Evolutionary conservation across 1,139 yeast genomes (phyloP).

Genomic region (Taphrina sp.): DNA sequence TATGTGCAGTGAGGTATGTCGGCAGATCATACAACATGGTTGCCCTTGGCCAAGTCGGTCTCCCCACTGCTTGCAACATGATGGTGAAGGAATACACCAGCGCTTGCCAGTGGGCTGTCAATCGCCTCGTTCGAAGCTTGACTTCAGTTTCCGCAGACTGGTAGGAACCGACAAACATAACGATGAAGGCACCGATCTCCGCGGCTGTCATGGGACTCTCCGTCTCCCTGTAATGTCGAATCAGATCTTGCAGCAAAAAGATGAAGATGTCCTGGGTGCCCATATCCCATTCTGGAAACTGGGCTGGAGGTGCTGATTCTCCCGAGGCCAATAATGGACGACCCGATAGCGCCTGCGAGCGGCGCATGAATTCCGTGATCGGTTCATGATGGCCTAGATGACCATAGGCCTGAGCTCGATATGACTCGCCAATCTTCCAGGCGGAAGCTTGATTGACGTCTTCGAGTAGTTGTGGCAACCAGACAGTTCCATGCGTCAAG

Average conservation of each 20-base stretch:
- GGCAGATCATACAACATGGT: slow-evolving; percentile 8
- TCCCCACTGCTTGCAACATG: neutral
- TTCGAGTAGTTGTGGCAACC: slow-evolving; percentile 18
- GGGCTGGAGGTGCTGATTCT: too few species aligned
- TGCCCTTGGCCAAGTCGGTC: neutral
- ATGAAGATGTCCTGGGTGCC: neutral
- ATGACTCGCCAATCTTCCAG: slow-evolving; percentile 2
- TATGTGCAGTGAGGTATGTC: slow-evolving; percentile 1
- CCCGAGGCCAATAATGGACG: too few species aligned
- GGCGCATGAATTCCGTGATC: neutral
- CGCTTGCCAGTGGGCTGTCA: slow-evolving; percentile 11
- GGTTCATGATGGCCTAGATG: neutral
- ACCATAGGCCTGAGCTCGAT: neutral
- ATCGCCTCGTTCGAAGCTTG: neutral
- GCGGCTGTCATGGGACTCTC: neutral
- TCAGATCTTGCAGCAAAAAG: slow-evolving; percentile 1
- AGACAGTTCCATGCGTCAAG: neutral
- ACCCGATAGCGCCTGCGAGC: slow-evolving; percentile 1
- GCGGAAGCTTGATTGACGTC: slow-evolving; percentile 1
- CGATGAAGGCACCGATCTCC: neutral
- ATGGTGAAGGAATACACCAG: slow-evolving; percentile 7
- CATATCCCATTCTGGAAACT: neutral
- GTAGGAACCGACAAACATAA: slow-evolving; percentile 4
- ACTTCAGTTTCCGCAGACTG: neutral
- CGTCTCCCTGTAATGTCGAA: neutral